These are phyloP conservation scores for Hyphopichia khmerensis DNA, from an alignment of 1,139 yeast species.

Conservation along the genomic window DNA sequence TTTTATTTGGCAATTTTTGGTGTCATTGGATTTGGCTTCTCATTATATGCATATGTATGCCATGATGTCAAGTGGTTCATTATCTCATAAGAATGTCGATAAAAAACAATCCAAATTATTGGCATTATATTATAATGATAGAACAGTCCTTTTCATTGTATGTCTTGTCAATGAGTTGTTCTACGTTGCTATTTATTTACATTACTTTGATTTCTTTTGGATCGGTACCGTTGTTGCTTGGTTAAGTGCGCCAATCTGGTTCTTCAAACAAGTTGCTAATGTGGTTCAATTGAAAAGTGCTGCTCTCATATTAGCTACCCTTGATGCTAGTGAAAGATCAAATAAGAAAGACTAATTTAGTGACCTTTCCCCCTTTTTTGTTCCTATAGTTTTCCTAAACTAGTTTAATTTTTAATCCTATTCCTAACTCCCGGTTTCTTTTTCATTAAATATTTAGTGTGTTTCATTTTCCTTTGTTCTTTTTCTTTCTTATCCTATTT, in stretches of 20 bases:
- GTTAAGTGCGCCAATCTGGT: slow-evolving; percentile 80
- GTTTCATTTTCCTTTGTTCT: neutral
- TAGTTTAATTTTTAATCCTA: too few relatives aligned
- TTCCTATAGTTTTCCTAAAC: neutral
- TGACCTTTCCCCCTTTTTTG: neutral
- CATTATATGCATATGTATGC: slow-evolving; percentile 99
- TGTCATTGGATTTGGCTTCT: slow-evolving; percentile 87
- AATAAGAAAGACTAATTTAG: slow-evolving; percentile 8
- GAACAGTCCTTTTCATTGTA: slow-evolving; percentile 77
- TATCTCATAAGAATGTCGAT: slow-evolving; percentile 83
- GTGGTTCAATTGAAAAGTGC: slow-evolving; percentile 88
- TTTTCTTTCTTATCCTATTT: too few relatives aligned
- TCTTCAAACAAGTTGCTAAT: slow-evolving; percentile 88
- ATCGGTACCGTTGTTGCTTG: slow-evolving; percentile 66
- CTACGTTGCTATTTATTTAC: slow-evolving; percentile 84
- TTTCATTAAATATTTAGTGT: neutral
- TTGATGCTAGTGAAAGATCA: slow-evolving; percentile 67
- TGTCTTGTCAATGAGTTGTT: slow-evolving; percentile 93
- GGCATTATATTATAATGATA: slow-evolving; percentile 82
- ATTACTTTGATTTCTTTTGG: slow-evolving; percentile 63
- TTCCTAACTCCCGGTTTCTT: too few relatives aligned
- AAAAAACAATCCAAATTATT: slow-evolving; percentile 69
- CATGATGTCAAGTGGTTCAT: slow-evolving; percentile 73
- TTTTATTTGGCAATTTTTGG: slow-evolving; percentile 78
- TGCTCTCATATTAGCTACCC: slow-evolving; percentile 71